Base-by-base conservation (phyloP, 352 stramenopile genomes). In the Phytophthora pini region DNA sequence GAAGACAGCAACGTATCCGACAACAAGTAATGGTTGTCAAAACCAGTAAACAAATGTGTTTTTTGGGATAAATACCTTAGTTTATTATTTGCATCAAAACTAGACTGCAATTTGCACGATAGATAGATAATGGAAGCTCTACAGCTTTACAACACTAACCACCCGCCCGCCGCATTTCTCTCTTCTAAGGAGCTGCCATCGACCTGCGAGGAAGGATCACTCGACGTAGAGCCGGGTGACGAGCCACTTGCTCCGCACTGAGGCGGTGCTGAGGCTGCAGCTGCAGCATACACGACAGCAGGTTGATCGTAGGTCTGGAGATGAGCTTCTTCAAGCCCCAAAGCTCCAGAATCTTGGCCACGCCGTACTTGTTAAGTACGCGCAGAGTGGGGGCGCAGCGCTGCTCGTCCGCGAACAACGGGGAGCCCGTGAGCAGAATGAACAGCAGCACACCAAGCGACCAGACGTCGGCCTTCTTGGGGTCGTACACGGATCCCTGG, bases 391-490 rank as follows among this genome's bases (percentile, higher is more conserved):
- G 72, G 3, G 79, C 76, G 70, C 85, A 84, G 10, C 32, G 56
- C 24, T 51, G 10, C 8, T 69, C 54, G 40, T 70, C 62, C 4
- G 48, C 48, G 26, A 70, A 65, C 0, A 88, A 59, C 27, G 78
- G 79, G 6, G 79, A 82, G 0, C 82, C 82, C 1, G 79, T 77
- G 13, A 93, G 69, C 71, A 94, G 81, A 68, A 93, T 87, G 53
- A 94, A 94, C 9, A 94, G 60, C 74, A 94, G 84, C 34, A 94
- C 77, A 53, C 86, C 86, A 27, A 94, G 75, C 55, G 86, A 94
- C 86, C 86, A 94, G 20, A 94, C 74, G 49, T 94, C 86, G 6
- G 86, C 86, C 56, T 82, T 65, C 38, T 70, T 74, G 0, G 80
- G 68, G 62, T 85, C 72, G 70, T 88, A 89, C 13, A 45, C 22